These are phyloP conservation scores for Tylopilus rubrobrunneus DNA, from an alignment of 768 basidiomycete genomes.

Conservation along the genomic window DNA sequence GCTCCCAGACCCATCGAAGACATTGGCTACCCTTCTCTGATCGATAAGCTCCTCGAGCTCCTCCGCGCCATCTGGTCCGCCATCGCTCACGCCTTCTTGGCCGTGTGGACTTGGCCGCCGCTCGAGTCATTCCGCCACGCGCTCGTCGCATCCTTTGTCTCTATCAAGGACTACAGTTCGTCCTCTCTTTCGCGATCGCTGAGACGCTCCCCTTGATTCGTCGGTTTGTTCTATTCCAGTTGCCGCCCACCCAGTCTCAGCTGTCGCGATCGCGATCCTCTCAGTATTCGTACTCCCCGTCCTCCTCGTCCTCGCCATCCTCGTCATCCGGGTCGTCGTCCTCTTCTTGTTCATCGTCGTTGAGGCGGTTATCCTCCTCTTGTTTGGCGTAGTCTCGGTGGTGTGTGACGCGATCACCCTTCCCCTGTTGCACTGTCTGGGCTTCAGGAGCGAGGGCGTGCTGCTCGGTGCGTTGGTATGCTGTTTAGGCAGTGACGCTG, in stretches of 20 bases:
- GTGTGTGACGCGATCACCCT: neutral
- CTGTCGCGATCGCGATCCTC: constrained; percentile 1
- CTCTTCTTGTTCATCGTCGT: neutral
- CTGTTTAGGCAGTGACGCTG: neutral
- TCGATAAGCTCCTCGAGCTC: constrained; percentile 15
- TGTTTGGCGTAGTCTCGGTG: neutral
- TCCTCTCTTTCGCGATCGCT: neutral
- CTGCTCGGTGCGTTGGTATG: constrained; percentile 10
- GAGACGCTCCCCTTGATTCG: neutral
- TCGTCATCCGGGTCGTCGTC: neutral
- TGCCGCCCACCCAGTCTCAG: constrained; percentile 10
- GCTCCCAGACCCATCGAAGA: constrained; percentile 16
- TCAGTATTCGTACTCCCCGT: neutral
- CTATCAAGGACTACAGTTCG: constrained; percentile 15
- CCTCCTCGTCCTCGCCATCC: neutral
- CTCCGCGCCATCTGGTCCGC: constrained; percentile 14
- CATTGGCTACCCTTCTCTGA: constrained; percentile 14
- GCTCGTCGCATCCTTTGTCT: constrained; percentile 6
- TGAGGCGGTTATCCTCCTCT: neutral
- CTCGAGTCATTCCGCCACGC: constrained; percentile 22
- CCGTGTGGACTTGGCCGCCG: constrained; percentile 21
- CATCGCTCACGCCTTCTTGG: constrained; percentile 5
- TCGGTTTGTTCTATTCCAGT: neutral
- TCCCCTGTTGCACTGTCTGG: neutral
- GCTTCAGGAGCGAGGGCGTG: neutral